A percentile compares a stretch with the other conserved stretches of the same genome.
Evolutionary conservation across 352 stramenopile genomes (phyloP).

Genomic region (Phytophthora citrophthora): DNA sequence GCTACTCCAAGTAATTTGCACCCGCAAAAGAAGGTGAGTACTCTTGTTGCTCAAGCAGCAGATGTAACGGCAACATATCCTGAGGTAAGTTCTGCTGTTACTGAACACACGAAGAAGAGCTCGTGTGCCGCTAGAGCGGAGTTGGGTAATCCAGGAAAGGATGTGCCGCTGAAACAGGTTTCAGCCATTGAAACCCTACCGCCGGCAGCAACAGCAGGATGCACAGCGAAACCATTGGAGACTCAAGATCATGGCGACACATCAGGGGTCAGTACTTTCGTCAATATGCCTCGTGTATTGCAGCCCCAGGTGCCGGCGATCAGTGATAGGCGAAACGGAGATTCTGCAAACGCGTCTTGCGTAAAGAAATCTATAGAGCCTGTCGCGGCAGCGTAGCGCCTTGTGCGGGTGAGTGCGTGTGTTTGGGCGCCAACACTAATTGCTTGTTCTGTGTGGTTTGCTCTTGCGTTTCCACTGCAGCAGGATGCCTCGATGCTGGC

Average conservation of each 20-base stretch:
- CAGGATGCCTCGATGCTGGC: conserved; percentile 14
- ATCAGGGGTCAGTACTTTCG: conserved; percentile 41
- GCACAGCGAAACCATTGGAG: conserved; percentile 4
- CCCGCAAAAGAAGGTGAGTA: conserved; percentile 13
- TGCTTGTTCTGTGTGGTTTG: conserved; percentile 36
- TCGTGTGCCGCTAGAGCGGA: neutral
- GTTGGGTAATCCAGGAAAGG: conserved; percentile 7
- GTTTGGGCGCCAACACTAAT: conserved; percentile 37
- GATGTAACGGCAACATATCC: neutral
- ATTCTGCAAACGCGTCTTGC: conserved; percentile 34
- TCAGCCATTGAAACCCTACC: neutral
- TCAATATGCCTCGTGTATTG: conserved; percentile 30
- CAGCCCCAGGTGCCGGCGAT: conserved; percentile 28
- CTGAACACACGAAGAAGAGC: conserved; percentile 1
- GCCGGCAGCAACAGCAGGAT: conserved; percentile 8
- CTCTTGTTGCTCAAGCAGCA: conserved; percentile 2
- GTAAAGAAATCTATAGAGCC: conserved; percentile 47
- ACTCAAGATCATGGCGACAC: conserved; percentile 15
- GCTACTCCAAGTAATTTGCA: conserved; percentile 7
- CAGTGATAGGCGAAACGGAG: conserved; percentile 33
- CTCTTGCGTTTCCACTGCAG: conserved; percentile 20
- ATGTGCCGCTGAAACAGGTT: neutral
- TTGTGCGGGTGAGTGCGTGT: conserved; percentile 34
- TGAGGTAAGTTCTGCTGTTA: conserved; percentile 10
- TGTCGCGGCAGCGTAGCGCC: conserved; percentile 29